A percentile compares a stretch with the other conserved stretches of the same genome.
Evolutionary conservation across 345 rosid species (phyloP).

Genomic region (Odontarrhena argentea): DNA sequence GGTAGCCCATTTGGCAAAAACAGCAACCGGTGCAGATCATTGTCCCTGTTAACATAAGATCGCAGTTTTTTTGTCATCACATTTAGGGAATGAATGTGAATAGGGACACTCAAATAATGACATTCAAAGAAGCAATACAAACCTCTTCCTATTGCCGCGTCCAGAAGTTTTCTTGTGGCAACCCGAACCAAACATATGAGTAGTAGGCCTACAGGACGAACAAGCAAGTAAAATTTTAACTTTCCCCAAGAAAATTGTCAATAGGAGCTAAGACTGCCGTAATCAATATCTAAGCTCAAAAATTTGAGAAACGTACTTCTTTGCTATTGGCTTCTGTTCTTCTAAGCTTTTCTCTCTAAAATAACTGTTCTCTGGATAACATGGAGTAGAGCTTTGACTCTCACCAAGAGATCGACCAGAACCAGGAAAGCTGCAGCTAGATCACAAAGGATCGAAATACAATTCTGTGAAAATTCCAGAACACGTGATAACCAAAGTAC

Average conservation of each 20-base stretch:
- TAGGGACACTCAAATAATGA: constrained; percentile 8
- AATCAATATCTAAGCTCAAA: constrained; percentile 18
- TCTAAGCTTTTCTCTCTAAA: constrained; percentile 36
- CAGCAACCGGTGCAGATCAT: constrained; percentile 77
- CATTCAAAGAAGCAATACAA: constrained; percentile 18
- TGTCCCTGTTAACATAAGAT: constrained; percentile 60
- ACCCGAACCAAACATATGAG: constrained; percentile 36
- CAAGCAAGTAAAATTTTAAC: constrained; percentile 8
- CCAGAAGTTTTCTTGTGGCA: constrained; percentile 59
- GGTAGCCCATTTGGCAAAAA: constrained; percentile 88
- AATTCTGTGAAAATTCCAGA: constrained; percentile 2
- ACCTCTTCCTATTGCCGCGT: constrained; percentile 69
- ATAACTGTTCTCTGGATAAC: constrained; percentile 41
- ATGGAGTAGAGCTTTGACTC: constrained; percentile 39
- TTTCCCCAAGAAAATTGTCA: not conserved
- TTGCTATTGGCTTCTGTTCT: constrained; percentile 46
- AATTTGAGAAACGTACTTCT: constrained; percentile 47
- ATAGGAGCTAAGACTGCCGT: not conserved
- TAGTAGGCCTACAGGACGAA: constrained; percentile 50
- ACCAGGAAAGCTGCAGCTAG: constrained; percentile 45
- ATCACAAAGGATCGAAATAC: constrained; percentile 11
- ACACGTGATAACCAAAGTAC: constrained; percentile 15
- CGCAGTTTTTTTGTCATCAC: not conserved
- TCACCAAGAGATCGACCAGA: constrained; percentile 44
- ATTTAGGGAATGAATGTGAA: constrained; percentile 19